Evolutionary conservation across 805 yeast genomes (phyloP).

Genomic region (Metschnikowia arizonensis): DNA sequence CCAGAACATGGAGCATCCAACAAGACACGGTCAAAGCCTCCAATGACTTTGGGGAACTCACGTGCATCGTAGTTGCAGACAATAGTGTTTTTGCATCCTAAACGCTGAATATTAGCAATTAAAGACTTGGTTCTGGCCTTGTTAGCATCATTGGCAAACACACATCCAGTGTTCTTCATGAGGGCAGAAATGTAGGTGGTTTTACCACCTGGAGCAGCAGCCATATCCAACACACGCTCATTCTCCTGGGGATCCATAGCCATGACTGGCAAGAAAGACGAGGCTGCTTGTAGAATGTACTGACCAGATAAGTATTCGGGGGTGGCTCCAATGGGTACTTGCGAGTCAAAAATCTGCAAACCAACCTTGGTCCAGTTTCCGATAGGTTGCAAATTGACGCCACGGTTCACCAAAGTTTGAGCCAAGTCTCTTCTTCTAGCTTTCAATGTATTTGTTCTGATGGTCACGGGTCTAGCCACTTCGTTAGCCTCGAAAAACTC

Average conservation of each 20-base stretch:
- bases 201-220: conserved; percentile 99
- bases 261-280: conserved; percentile 95
- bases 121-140: conserved; percentile 94
- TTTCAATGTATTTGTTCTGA: conserved; percentile 93
- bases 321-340: conserved; percentile 99
- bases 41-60: conserved; percentile 96
- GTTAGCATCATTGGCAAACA: conserved; percentile 96
- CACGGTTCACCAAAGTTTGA: conserved; percentile 90
- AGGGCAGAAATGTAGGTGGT: conserved; percentile 91
- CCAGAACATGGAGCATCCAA: conserved; percentile 99
- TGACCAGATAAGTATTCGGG: conserved; percentile 98
- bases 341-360: conserved; percentile 93
- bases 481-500: conserved; percentile 99
- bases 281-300: conserved; percentile 96
- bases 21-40: conserved; percentile 93
- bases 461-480: conserved; percentile 92
- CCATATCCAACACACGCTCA: conserved; percentile 96
- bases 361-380: conserved; percentile 99
- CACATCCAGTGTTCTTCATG: conserved; percentile 97
- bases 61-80: conserved; percentile 98
- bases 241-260: conserved; percentile 96
- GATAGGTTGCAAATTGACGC: conserved; percentile 95
- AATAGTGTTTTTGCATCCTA: conserved; percentile 94
- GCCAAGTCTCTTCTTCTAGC: conserved; percentile 95
- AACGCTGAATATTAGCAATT: conserved; percentile 94